Conservation (phyloP, 176 grass and related monocot species). For the Poa annua region DNA sequence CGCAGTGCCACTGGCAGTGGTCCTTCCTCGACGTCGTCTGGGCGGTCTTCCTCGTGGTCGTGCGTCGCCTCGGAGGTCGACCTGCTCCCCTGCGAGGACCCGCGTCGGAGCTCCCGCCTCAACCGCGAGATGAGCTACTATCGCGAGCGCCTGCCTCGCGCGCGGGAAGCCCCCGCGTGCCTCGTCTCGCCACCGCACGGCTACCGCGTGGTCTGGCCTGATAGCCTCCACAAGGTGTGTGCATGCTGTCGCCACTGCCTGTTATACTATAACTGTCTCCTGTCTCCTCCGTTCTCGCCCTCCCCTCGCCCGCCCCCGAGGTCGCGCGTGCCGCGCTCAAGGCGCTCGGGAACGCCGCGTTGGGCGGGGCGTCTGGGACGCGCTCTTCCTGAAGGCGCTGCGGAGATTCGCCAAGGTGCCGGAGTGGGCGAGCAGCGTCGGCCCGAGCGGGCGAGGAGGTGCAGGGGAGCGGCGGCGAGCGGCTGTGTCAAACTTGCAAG, state of each 20-base stretch:
- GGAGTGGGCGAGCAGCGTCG: too few species aligned
- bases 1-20: slow-evolving; percentile 60
- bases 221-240: slow-evolving; percentile 90
- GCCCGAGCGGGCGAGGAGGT: too few species aligned
- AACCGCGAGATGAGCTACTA: slow-evolving; percentile 94
- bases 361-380: too few species aligned
- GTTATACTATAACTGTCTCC: too few species aligned
- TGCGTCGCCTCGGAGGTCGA: slow-evolving; percentile 80
- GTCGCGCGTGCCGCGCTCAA: too few species aligned
- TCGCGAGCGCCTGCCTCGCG: slow-evolving; percentile 79
- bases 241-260: slow-evolving; percentile 14
- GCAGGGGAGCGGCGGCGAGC: too few species aligned
- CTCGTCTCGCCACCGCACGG: slow-evolving; percentile 76
- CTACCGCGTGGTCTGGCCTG: slow-evolving; percentile 81
- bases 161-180: slow-evolving; percentile 57
- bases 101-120: slow-evolving; percentile 81
- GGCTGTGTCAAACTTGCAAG: too few species aligned
- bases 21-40: slow-evolving; percentile 71
- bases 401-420: too few species aligned
- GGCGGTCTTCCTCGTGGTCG: slow-evolving; percentile 60
- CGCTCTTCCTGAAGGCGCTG: too few species aligned
- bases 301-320: too few species aligned
- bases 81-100: slow-evolving; percentile 93
- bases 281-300: too few species aligned
- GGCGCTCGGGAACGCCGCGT: too few species aligned